Conservation (phyloP, 2,329 filamentous ascomycete species). For the Cercospora canescens region DNA sequence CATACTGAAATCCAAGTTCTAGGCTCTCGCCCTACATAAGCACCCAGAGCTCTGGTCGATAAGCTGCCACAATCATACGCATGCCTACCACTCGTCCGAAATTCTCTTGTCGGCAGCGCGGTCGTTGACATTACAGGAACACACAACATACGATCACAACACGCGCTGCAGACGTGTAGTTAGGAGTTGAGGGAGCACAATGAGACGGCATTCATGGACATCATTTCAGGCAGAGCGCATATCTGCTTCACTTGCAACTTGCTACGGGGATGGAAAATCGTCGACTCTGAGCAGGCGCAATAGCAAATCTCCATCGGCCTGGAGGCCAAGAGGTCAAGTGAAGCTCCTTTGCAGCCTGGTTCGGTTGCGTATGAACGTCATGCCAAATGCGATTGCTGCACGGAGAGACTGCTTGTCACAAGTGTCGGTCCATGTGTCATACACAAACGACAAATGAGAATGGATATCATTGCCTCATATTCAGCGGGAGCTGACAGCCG, state of each 20-base stretch:
- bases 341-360: no score
- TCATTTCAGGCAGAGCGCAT: no score
- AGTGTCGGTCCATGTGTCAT: neutral
- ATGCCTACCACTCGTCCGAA: neutral
- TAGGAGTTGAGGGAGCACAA: no score
- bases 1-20: neutral
- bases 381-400: no score
- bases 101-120: neutral
- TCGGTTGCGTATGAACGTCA: no score
- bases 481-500: neutral
- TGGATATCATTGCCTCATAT: neutral
- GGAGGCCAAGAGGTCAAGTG: no score
- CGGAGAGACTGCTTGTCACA: neutral
- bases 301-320: no score
- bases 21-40: neutral
- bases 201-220: no score
- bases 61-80: neutral
- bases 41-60: neutral
- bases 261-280: no score
- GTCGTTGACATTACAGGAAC: neutral
- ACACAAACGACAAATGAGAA: neutral
- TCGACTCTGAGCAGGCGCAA: no score
- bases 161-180: no score
- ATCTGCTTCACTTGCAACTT: no score
- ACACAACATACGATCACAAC: neutral